Conservation (phyloP, 352 stramenopile genomes). For the Phytopythium chamaehyphon region DNA sequence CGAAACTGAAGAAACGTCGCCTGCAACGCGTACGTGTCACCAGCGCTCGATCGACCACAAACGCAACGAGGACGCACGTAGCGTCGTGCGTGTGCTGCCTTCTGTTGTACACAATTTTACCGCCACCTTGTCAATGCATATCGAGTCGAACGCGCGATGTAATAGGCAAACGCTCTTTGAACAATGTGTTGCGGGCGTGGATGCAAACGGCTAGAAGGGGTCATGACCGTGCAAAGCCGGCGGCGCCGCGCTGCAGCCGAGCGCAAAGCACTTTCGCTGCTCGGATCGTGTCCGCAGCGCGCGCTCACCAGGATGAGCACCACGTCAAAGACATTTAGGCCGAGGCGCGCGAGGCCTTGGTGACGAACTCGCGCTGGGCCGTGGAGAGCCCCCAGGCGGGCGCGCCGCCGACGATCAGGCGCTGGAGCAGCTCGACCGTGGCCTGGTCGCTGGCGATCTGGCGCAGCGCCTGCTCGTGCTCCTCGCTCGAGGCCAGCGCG, state of each 20-base stretch:
- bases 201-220: neutral
- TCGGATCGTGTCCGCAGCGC: neutral
- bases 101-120: too few relatives aligned
- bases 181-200: neutral
- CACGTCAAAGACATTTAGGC: neutral
- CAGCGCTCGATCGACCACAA: too few relatives aligned
- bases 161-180: too few relatives aligned
- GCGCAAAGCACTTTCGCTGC: conserved; percentile 9
- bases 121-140: too few relatives aligned
- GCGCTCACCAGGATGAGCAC: neutral
- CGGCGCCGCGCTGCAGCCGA: neutral
- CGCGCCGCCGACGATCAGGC: conserved; percentile 63
- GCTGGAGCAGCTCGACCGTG: conserved; percentile 45
- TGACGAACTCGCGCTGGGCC: conserved; percentile 68
- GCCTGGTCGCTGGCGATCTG: conserved; percentile 30
- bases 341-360: conserved; percentile 27
- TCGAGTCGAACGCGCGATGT: too few relatives aligned
- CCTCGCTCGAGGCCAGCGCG: conserved; percentile 26
- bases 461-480: conserved; percentile 35
- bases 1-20: neutral
- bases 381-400: conserved; percentile 76
- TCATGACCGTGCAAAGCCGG: neutral
- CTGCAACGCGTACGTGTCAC: too few relatives aligned
- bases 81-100: too few relatives aligned
- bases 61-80: neutral